Evolutionary conservation across 176 grass and related monocot species (phyloP), one percentile per base, ranked within the genome.

Genomic region (Avena atlantica): DNA sequence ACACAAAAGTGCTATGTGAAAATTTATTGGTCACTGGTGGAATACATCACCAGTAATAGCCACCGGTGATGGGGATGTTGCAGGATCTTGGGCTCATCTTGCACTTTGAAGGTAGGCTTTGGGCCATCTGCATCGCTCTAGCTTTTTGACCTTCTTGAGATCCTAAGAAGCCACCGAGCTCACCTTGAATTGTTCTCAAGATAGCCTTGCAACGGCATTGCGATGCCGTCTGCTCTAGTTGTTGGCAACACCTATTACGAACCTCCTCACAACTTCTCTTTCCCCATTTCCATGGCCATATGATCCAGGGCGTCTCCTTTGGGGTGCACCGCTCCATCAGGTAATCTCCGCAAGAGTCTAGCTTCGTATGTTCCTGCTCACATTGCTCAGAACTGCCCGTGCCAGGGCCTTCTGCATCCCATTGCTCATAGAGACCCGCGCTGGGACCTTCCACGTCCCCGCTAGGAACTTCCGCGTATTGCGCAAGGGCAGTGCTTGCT

Each of bases 121-220:
- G 49, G 71, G 44, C 71, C n/a, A 8, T 47, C 5, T 74, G 12
- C 44, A 74, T 2, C 20, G 25, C 71, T 74, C 23, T 74, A 11
- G 5, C 0, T 25, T 47, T 24, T 44, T 7, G 5, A 4, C 44
- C 71, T 49, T 24, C 12, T 23, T 74, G 70, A 49, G 21, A 5
- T 8, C 44, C 45, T 0, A 15, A 50, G 45, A 74, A 4, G 2
- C 71, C 71, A 50, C 71, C 1, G 2, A 74, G n/a, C 11, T 74
- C n/a, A 6, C 44, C 44, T 50, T 74, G 71, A n/a, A 74, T 74
- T 50, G 71, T 8, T 49, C 44, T 23, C 44, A 0, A 23, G 45
- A 74, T 74, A 23, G 47, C n/a, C 44, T 74, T 74, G 71, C 71
- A 74, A 2, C 71, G 71, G 44, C 71, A 74, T 23, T 74, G n/a